phyloP scores from a whole-genome alignment of 176 grass and related monocot genomes.

The Raddia guianensis region DNA sequence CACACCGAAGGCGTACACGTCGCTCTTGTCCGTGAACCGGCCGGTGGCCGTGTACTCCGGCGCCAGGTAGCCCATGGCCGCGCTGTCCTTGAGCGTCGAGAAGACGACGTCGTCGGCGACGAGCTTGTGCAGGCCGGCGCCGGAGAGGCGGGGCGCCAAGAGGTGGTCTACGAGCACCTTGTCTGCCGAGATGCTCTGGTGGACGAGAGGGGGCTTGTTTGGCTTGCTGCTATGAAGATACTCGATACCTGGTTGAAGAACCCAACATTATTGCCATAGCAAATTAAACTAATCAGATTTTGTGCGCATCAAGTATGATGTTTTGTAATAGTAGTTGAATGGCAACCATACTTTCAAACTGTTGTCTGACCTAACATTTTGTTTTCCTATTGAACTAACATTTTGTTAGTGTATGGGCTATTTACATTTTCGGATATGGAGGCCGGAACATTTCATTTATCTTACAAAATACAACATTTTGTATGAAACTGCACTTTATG shows the following conservation, averaged over 20 bases:
- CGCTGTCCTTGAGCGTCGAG: constrained; percentile 78
- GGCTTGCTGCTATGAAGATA: constrained; percentile 73
- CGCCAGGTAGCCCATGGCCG: constrained; percentile 76
- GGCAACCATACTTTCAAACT: too few relatives aligned
- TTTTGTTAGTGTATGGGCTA: too few relatives aligned
- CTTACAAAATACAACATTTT: too few relatives aligned
- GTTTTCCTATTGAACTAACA: too few relatives aligned
- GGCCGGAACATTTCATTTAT: too few relatives aligned
- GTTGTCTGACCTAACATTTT: too few relatives aligned
- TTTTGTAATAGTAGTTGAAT: too few relatives aligned
- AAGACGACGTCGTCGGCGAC: constrained; percentile 80
- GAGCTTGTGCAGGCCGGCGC: constrained; percentile 64
- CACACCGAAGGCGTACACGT: constrained; percentile 82
- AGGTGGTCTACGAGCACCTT: constrained; percentile 67
- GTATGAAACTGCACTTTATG: background rate
- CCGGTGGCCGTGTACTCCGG: constrained; percentile 82
- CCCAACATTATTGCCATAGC: background rate
- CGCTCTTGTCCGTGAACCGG: constrained; percentile 74
- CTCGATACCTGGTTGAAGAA: constrained; percentile 52
- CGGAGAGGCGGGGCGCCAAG: constrained; percentile 57
- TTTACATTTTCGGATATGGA: too few relatives aligned
- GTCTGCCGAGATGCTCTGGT: constrained; percentile 77
- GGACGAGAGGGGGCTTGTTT: constrained; percentile 50
- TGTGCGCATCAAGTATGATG: background rate
- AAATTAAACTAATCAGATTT: background rate